phyloP scores from a whole-genome alignment of 2,329 filamentous ascomycete species.

The Huntiella bhutanensis region DNA sequence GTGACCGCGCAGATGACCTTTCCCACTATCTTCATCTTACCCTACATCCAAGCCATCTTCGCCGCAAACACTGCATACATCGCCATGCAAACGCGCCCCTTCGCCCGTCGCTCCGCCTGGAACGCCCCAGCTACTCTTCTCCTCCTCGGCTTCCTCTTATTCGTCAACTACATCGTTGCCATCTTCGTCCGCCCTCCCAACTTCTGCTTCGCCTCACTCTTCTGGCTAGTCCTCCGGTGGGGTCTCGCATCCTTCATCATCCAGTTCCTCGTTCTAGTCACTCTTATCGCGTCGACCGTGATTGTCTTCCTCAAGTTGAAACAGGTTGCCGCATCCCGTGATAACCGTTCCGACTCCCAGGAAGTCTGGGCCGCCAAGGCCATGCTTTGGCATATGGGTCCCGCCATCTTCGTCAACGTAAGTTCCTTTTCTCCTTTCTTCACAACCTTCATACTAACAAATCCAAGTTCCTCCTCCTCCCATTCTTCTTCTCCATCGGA shows the following conservation, averaged over 20 bases:
- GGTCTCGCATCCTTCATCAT: slow-evolving; percentile 37
- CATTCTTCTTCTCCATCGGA: slow-evolving; percentile 42
- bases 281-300: slow-evolving; percentile 30
- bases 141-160: slow-evolving; percentile 28
- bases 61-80: slow-evolving; percentile 41
- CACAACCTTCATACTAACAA: background rate
- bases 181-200: slow-evolving; percentile 34
- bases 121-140: slow-evolving; percentile 34
- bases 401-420: slow-evolving; percentile 39
- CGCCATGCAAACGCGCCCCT: slow-evolving; percentile 33
- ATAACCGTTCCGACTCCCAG: slow-evolving; percentile 33
- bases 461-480: slow-evolving; percentile 35
- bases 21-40: slow-evolving; percentile 48
- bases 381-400: slow-evolving; percentile 48
- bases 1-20: slow-evolving; percentile 38
- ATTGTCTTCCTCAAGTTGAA: slow-evolving; percentile 36
- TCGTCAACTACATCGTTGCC: slow-evolving; percentile 40
- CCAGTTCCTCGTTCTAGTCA: slow-evolving; percentile 29
- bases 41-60: slow-evolving; percentile 47
- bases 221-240: slow-evolving; percentile 47
- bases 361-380: slow-evolving; percentile 46
- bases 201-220: slow-evolving; percentile 46
- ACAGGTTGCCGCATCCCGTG: slow-evolving; percentile 17
- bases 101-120: slow-evolving; percentile 40
- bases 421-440: slow-evolving; percentile 15